Conservation (phyloP, 139 green algal species). For the Haematococcus lacustris region DNA sequence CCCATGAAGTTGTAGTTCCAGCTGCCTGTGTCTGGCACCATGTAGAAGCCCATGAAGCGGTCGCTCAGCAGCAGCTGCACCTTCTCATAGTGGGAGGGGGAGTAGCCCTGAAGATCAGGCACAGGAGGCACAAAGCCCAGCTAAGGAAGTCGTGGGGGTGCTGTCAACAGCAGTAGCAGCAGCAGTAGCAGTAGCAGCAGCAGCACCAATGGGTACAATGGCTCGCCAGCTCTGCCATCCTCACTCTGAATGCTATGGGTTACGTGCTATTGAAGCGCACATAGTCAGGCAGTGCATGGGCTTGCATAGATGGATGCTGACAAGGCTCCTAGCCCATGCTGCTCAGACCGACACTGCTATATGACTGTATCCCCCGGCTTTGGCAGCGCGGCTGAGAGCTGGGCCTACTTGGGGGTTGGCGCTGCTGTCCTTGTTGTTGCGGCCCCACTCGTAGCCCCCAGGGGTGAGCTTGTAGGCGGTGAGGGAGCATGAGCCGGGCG, state of each 20-base stretch:
- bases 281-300: neutral
- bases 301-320: neutral
- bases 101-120: constrained; percentile 63
- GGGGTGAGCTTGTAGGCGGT: constrained; percentile 98
- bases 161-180: neutral
- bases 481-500: constrained; percentile 87
- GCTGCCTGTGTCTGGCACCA: constrained; percentile 79
- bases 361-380: neutral
- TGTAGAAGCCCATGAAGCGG: constrained; percentile 98
- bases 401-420: constrained; percentile 56
- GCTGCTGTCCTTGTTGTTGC: constrained; percentile 77
- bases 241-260: neutral
- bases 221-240: neutral
- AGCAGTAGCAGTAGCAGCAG: neutral
- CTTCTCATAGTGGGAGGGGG: constrained; percentile 92
- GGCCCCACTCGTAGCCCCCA: constrained; percentile 80
- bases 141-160: too few species aligned
- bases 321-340: neutral
- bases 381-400: too few species aligned
- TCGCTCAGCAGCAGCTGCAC: constrained; percentile 97
- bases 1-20: constrained; percentile 99
- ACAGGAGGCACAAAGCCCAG: neutral
- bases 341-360: neutral
- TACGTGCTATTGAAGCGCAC: too few species aligned
- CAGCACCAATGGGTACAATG: neutral